A percentile compares a stretch with the other conserved stretches of the same genome.
Evolutionary conservation across 768 basidiomycete species (phyloP).

Genomic region (Lepiota brunneoincarnata): DNA sequence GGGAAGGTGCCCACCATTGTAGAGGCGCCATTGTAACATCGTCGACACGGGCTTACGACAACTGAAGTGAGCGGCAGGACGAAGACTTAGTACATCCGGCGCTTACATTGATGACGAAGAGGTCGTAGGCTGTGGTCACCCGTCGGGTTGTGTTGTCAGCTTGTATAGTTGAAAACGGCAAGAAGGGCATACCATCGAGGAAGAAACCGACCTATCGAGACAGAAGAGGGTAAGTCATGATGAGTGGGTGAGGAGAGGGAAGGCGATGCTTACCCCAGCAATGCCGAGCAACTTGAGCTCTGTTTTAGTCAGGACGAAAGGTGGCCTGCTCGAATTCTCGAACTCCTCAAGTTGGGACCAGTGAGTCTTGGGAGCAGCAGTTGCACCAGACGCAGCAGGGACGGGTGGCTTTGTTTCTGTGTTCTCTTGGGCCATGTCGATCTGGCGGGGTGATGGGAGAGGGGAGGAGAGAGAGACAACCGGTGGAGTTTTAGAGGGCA

Average conservation of each 20-base stretch:
- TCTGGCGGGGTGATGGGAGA: too few relatives aligned
- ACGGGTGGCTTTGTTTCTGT: not conserved
- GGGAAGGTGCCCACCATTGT: conserved; percentile 49
- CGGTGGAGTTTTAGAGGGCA: not conserved
- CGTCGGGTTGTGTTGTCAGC: not conserved
- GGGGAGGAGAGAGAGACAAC: not conserved
- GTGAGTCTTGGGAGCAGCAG: not conserved
- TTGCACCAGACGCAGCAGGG: not conserved
- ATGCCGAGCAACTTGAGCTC: conserved; percentile 63
- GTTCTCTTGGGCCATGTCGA: not conserved
- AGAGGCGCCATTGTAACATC: conserved; percentile 66
- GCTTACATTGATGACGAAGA: conserved; percentile 68
- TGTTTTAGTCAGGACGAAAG: conserved; percentile 29
- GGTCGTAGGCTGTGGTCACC: conserved; percentile 51
- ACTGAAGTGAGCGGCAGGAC: not conserved
- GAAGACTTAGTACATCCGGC: not conserved
- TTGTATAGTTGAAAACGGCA: not conserved
- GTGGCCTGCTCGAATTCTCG: conserved; percentile 24
- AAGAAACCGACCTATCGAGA: conserved; percentile 60
- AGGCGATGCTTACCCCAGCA: conserved; percentile 46
- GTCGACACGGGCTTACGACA: conserved; percentile 62
- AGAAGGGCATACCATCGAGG: conserved; percentile 49
- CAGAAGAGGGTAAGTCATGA: not conserved
- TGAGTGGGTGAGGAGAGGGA: not conserved
- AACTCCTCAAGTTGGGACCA: conserved; percentile 21